Base-by-base conservation (phyloP, 2,329 filamentous ascomycete genomes). In the Fusarium succisae region DNA sequence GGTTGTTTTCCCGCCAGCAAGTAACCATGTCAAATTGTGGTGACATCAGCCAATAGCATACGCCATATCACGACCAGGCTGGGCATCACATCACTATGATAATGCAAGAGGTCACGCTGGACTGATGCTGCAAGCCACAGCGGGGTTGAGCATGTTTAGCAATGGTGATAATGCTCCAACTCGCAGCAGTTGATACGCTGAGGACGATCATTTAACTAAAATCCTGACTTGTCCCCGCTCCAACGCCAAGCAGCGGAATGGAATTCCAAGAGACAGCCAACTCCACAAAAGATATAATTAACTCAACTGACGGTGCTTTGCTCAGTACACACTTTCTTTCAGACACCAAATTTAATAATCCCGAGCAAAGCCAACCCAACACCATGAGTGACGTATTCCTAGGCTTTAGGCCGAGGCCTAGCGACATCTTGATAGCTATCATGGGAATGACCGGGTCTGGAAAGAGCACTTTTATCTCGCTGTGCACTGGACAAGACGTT, bases 371-470 rank as follows among this genome's bases (percentile, higher is more conserved):
- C 10, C 14, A 7, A 8, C 24, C 24, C 13, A 37, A 37, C 13
- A 35, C 50, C 18, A 54, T 38, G 51, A 5, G 24, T 8, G 51
- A 54, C 14, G 14, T 54, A 28, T 38, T 54, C 8, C 10, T 9
- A 28, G 24, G 51, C 51, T 38, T 38, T 38, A 38, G 51, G 10
- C 51, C 24, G 2, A 38, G 14, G 24, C 14, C 30, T 9, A 62
- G 50, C 13, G 50, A 62, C 30, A 38, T 70, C 4, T 50, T 63
- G 9, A 51, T 70, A n/a, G 67, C 67, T 5, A 14, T 70, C 5
- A 70, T 70, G 63, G 67, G 63, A 15, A 57, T 70, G 47, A 67
- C 63, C 7, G 67, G 67, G n/a, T 38, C 67, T 22, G 63, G 67
- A 8, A 67, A 67, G 18, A 70, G 67, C 26, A 63, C 57, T 6